A percentile compares a stretch with the other conserved stretches of the same genome.
Evolutionary conservation across 768 basidiomycete genomes (phyloP).

Genomic region (Leccinum rimulosum): DNA sequence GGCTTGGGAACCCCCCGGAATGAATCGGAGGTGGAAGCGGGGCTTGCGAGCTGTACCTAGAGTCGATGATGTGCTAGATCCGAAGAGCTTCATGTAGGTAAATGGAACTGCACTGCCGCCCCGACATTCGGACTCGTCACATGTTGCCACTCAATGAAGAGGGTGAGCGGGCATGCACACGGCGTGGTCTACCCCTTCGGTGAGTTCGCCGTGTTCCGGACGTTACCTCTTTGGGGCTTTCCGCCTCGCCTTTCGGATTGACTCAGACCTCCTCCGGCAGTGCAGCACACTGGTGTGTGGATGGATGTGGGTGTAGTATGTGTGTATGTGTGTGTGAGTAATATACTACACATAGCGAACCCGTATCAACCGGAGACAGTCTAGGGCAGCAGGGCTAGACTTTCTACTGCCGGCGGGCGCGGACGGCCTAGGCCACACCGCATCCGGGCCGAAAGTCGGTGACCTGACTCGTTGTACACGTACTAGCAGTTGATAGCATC

Average conservation of each 20-base stretch:
- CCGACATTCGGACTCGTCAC: background rate
- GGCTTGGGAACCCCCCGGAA: background rate
- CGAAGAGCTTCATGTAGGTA: background rate
- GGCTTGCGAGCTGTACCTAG: background rate
- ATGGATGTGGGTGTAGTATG: too few relatives aligned
- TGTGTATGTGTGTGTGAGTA: too few relatives aligned
- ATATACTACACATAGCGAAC: too few relatives aligned
- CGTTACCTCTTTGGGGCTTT: too few relatives aligned
- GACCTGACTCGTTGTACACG: too few relatives aligned
- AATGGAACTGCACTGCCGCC: background rate
- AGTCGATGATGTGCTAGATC: background rate
- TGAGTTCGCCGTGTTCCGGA: too few relatives aligned
- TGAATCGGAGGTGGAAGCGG: background rate
- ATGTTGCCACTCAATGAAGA: background rate
- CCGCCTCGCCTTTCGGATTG: too few relatives aligned
- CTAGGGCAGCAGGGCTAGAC: background rate
- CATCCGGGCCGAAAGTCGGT: too few relatives aligned
- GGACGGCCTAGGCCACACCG: background rate
- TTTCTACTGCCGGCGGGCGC: background rate
- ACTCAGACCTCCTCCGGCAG: too few relatives aligned
- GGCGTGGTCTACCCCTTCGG: too few relatives aligned
- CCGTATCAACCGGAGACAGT: background rate
- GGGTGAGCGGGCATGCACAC: too few relatives aligned
- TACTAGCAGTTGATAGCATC: background rate
- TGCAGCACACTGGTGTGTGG: too few relatives aligned